These are phyloP conservation scores for Heracleum sosnowskyi DNA, from an alignment of 129 eudicot genomes.

Conservation along the genomic window DNA sequence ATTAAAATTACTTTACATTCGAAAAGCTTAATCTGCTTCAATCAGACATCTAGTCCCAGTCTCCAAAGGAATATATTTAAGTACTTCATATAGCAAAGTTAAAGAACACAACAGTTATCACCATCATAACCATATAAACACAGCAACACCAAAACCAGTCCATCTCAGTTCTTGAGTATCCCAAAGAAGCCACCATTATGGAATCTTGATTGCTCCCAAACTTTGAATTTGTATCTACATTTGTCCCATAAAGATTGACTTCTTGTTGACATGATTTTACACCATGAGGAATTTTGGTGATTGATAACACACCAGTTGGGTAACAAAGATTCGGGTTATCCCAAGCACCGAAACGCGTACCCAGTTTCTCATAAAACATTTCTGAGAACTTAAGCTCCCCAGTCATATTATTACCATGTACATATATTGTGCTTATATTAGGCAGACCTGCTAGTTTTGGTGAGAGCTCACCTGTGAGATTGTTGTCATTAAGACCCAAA, in stretches of 20 bases:
- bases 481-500: conserved; percentile 20
- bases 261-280: conserved; percentile 51
- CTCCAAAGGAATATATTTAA: not conserved
- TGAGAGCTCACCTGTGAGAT: conserved; percentile 19
- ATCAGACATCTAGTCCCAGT: not conserved
- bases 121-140: conserved; percentile 13
- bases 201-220: conserved; percentile 27
- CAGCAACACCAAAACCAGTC: conserved; percentile 25
- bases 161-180: conserved; percentile 17
- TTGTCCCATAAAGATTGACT: not conserved
- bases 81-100: conserved; percentile 15
- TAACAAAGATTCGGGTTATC: conserved; percentile 66
- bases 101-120: conserved; percentile 12
- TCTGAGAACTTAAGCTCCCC: conserved; percentile 60
- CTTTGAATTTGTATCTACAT: conserved; percentile 21
- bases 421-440: conserved; percentile 45
- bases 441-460: conserved; percentile 43
- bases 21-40: not conserved
- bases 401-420: conserved; percentile 67
- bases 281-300: conserved; percentile 43
- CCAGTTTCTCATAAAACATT: conserved; percentile 61
- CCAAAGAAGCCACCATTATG: conserved; percentile 27
- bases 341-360: conserved; percentile 85
- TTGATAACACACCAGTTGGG: conserved; percentile 17
- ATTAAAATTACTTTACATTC: not conserved